Base-by-base conservation (phyloP, 73 alveolate species). In the Blepharisma stoltei region DNA sequence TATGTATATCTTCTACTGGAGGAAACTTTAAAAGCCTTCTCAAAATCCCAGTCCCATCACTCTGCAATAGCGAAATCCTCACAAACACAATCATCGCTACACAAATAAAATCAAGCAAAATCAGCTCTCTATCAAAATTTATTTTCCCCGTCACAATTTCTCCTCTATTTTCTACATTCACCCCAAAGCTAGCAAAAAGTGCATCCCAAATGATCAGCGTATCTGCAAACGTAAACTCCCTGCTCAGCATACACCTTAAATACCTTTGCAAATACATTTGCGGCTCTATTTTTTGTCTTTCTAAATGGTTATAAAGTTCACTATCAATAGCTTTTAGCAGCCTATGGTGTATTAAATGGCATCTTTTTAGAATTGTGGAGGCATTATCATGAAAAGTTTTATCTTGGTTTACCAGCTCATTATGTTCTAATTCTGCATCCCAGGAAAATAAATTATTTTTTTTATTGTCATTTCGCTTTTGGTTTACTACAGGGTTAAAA, bases 61-160 rank as follows among this genome's bases (percentile, higher is more conserved):
- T 14, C 23, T 38, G 67, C 20, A 44, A 5, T 5, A 69, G 71
- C 5, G 45, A 69, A 9, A 7, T 21, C 38, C 65, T 69, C 14
- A 69, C 79, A 46, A 69, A 69, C 18, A 48, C 80, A 6, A 86
- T 83, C 95, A 88, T 88, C 5, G 90, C 85, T 4, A 85, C 80
- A 68, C 92, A 85, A 25, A 88, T 75, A 54, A 32, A 78, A 67
- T 88, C 95, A 6, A 84, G 78, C 54, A 67, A 60, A 23, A 77
- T 79, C 43, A 88, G 65, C 1, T 80, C 88, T 20, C 20, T 44
- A 14, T 69, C 79, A n/a, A n/a, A 14, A 52, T 52, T 0, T n/a
- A 32, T 32, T 32, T 32, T 32, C 41, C 41, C 41, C 3, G 41
- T 32, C 41, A 32, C 41, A 32, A 32, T 32, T 32, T 32, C 41